phyloP scores from a whole-genome alignment of 2,329 filamentous ascomycete species.

The Chaetomiaceae sp. region DNA sequence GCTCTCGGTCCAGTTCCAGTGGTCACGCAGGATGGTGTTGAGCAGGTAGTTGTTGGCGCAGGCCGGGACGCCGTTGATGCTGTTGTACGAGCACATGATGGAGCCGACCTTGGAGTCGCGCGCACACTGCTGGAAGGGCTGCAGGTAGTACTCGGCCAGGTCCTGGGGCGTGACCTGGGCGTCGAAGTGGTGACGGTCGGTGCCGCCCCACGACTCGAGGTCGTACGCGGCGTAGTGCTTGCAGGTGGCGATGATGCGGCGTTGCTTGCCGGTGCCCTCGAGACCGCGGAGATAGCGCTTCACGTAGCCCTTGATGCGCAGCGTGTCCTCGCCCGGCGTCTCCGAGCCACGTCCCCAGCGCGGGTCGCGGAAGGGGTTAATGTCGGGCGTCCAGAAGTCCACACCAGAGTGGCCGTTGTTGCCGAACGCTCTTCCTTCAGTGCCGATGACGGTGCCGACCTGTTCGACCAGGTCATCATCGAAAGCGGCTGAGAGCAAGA shows the following conservation, averaged over 20 bases:
- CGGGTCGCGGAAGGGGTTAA: conserved; percentile 59
- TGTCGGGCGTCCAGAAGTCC: conserved; percentile 61
- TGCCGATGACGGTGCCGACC: conserved; percentile 50
- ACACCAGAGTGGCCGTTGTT: conserved; percentile 51
- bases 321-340: conserved; percentile 30
- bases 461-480: conserved; percentile 54
- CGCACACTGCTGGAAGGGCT: conserved; percentile 58
- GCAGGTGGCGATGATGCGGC: conserved; percentile 36
- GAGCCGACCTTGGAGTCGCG: conserved; percentile 51
- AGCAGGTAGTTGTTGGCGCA: conserved; percentile 48
- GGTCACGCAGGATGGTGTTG: conserved; percentile 49
- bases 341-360: conserved; percentile 57
- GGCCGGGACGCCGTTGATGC: conserved; percentile 54
- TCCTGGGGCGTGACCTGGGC: conserved; percentile 46
- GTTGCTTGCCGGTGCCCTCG: conserved; percentile 18
- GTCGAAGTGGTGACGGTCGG: conserved; percentile 45
- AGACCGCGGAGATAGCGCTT: conserved; percentile 24
- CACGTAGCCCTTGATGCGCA: conserved; percentile 25
- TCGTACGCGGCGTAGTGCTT: conserved; percentile 57
- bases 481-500: conserved; percentile 56
- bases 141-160: conserved; percentile 61
- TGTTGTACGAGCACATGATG: conserved; percentile 59
- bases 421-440: conserved; percentile 58
- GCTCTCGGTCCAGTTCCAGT: conserved; percentile 24
- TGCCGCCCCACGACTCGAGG: conserved; percentile 35